Evolutionary conservation across 176 grass and related monocot genomes (phyloP).

Genomic region (Guadua angustifolia): DNA sequence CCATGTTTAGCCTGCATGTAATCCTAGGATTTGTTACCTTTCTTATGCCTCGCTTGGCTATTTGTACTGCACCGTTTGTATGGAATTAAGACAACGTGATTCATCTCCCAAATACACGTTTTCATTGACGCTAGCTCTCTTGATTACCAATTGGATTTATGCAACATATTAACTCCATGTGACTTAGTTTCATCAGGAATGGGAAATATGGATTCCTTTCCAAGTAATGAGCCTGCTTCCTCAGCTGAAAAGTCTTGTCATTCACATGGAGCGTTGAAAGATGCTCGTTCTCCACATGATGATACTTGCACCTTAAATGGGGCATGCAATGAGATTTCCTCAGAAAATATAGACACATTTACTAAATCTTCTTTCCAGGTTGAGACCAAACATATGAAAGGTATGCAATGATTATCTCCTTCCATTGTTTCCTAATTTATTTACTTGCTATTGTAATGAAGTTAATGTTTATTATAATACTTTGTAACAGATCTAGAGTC

Average conservation of each 20-base stretch:
- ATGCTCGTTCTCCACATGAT: background rate
- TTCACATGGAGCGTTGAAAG: background rate
- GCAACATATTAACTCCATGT: background rate
- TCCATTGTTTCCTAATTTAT: background rate
- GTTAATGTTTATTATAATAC: conserved; percentile 38
- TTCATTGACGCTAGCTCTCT: background rate
- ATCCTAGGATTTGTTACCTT: too few species aligned
- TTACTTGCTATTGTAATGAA: conserved; percentile 12
- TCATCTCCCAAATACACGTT: too few species aligned
- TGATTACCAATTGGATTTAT: background rate
- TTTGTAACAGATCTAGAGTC: conserved; percentile 41
- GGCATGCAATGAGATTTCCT: background rate
- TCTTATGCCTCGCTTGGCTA: too few species aligned
- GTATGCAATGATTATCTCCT: conserved; percentile 27
- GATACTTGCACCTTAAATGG: conserved; percentile 3
- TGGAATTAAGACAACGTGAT: too few species aligned
- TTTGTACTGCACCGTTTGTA: too few species aligned
- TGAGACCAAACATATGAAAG: conserved; percentile 51
- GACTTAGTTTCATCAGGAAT: conserved; percentile 5
- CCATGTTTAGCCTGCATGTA: too few species aligned
- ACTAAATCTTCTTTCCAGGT: conserved; percentile 43
- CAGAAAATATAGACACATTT: conserved; percentile 37
- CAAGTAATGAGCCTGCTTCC: conserved; percentile 6
- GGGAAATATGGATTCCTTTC: background rate
- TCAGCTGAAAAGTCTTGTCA: background rate